phyloP scores from a whole-genome alignment of 2,329 filamentous ascomycete species.

The Cercospora zeina region DNA sequence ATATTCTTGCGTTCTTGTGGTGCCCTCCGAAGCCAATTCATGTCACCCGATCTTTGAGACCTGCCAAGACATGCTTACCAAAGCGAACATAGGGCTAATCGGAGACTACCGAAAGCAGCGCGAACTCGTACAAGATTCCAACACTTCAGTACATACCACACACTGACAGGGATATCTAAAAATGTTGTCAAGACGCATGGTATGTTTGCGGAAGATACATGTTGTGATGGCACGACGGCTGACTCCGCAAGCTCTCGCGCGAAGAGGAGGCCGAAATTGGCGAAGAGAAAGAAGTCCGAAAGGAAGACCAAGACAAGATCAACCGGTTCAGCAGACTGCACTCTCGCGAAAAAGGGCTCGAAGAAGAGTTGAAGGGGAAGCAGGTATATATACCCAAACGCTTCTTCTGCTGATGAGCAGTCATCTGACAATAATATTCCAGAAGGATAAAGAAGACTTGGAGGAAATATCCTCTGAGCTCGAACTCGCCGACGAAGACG shows the following conservation, averaged over 20 bases:
- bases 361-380: conserved; percentile 78
- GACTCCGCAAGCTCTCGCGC: conserved; percentile 70
- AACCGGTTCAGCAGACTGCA: conserved; percentile 95
- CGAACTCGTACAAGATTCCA: neutral
- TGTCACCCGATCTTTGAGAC: no score
- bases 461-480: conserved; percentile 90
- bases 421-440: conserved; percentile 18
- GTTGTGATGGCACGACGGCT: neutral
- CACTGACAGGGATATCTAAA: neutral
- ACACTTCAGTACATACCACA: neutral
- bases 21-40: neutral
- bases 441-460: conserved; percentile 99
- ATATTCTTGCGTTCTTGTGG: neutral
- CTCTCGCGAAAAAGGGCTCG: conserved; percentile 74
- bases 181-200: conserved; percentile 25
- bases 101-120: neutral
- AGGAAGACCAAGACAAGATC: conserved; percentile 98
- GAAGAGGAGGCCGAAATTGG: conserved; percentile 79
- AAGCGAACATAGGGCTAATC: neutral
- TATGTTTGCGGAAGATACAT: neutral
- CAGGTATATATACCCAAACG: conserved; percentile 57
- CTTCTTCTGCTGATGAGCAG: neutral
- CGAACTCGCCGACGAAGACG: conserved; percentile 93
- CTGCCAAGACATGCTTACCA: neutral
- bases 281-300: conserved; percentile 88